These are phyloP conservation scores for Coelastrella sp. DNA, from an alignment of 139 green algal genomes.

Conservation along the genomic window DNA sequence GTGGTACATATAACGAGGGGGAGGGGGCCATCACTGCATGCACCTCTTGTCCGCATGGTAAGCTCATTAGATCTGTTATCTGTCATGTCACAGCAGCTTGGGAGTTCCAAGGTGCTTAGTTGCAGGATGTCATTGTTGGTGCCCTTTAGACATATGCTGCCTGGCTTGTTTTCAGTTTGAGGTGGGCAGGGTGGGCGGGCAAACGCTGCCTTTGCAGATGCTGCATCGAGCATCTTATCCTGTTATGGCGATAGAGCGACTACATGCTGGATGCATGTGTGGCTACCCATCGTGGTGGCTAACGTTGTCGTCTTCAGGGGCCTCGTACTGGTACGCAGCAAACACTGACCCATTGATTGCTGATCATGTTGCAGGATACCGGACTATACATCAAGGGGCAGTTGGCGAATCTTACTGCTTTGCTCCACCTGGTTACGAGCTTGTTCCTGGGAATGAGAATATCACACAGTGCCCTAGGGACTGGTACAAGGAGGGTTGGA, in stretches of 20 bases:
- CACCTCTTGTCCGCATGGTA: neutral
- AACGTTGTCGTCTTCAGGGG: too few species aligned
- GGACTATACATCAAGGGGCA: neutral
- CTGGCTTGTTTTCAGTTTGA: too few species aligned
- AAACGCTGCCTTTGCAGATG: too few species aligned
- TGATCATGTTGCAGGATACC: neutral
- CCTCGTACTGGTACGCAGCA: neutral
- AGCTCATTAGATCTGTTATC: neutral
- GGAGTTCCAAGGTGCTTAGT: too few species aligned
- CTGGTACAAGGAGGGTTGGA: constrained; percentile 34
- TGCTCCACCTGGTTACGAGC: constrained; percentile 26
- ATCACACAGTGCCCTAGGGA: neutral
- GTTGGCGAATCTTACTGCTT: neutral
- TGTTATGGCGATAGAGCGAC: too few species aligned
- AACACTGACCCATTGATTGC: neutral
- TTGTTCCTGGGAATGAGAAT: neutral
- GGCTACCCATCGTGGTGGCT: too few species aligned
- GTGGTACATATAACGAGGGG: neutral
- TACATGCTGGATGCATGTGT: too few species aligned
- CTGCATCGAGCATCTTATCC: too few species aligned
- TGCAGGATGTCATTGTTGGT: too few species aligned
- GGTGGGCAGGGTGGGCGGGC: too few species aligned
- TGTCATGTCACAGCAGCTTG: too few species aligned
- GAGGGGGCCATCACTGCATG: neutral
- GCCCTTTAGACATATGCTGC: too few species aligned